These are phyloP conservation scores for Colletotrichum musae DNA, from an alignment of 2,329 filamentous ascomycete species.

Conservation along the genomic window DNA sequence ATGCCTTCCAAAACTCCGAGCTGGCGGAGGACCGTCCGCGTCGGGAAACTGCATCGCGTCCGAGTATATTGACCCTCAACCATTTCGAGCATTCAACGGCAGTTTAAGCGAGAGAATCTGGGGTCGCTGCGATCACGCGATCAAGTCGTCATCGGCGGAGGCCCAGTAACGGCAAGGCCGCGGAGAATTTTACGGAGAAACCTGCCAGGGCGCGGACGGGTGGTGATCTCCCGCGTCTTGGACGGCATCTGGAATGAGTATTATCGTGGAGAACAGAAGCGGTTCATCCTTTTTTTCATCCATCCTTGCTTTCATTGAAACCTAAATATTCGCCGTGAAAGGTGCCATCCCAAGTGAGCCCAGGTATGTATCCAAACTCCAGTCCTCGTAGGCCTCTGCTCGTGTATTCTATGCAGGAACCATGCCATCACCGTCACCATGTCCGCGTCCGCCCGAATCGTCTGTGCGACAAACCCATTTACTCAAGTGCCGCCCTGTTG, in stretches of 20 bases:
- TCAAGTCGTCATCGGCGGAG: constrained; percentile 37
- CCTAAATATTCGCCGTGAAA: too few relatives aligned
- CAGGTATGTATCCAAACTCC: too few relatives aligned
- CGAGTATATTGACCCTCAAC: constrained; percentile 12
- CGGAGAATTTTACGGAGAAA: constrained; percentile 42
- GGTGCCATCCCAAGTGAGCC: too few relatives aligned
- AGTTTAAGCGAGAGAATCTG: constrained; percentile 26
- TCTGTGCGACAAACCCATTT: too few relatives aligned
- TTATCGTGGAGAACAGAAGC: not conserved
- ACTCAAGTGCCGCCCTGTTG: too few relatives aligned
- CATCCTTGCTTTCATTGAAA: not conserved
- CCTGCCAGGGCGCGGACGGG: not conserved
- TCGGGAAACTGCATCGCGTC: constrained; percentile 18
- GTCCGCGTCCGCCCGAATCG: too few relatives aligned
- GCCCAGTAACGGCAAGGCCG: constrained; percentile 25
- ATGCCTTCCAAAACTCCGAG: constrained; percentile 7
- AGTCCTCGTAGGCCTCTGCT: too few relatives aligned
- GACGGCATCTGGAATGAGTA: not conserved
- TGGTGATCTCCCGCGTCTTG: constrained; percentile 26
- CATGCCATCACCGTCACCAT: too few relatives aligned
- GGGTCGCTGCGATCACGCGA: constrained; percentile 31
- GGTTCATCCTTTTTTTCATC: not conserved
- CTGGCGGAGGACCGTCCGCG: constrained; percentile 11
- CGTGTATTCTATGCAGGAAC: too few relatives aligned
- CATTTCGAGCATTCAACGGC: not conserved